A percentile compares a stretch with the other conserved stretches of the same genome.
phyloP scores from a whole-genome alignment of 164 flowering plant species.

The Euptelea pleiosperma region DNA sequence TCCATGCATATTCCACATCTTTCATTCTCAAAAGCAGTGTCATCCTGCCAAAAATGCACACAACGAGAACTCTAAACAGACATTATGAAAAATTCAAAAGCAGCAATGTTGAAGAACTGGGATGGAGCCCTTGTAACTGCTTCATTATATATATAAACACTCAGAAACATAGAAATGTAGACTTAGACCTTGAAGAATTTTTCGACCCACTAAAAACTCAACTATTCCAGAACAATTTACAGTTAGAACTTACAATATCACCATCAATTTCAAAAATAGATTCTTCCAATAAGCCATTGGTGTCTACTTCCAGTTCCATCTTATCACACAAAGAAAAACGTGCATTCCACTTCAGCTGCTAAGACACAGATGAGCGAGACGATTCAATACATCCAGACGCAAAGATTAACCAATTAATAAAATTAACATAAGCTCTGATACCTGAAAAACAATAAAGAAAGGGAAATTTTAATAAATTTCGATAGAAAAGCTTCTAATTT shows the following conservation, averaged over 20 bases:
- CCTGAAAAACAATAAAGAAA: not conserved
- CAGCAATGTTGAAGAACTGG: not conserved
- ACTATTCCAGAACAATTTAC: not conserved
- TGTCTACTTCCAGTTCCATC: constrained; percentile 51
- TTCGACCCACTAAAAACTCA: not conserved
- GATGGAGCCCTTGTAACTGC: not conserved
- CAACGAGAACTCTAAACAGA: not conserved
- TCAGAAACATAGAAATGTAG: no score
- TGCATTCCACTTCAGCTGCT: constrained; percentile 7
- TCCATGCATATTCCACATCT: constrained; percentile 72
- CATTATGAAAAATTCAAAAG: not conserved
- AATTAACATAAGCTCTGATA: not conserved
- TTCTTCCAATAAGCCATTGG: constrained; percentile 36
- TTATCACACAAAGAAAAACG: constrained; percentile 5
- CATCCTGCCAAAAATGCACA: constrained; percentile 19
- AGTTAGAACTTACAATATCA: constrained; percentile 20
- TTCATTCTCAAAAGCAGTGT: constrained; percentile 20
- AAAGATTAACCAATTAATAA: not conserved
- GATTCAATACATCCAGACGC: not conserved
- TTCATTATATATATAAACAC: no score
- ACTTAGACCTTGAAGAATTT: no score
- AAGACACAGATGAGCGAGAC: not conserved
- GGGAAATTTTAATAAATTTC: not conserved
- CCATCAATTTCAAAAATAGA: constrained; percentile 26
- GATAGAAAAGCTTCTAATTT: no score